These are phyloP conservation scores for Spencermartinsiella europaea DNA, from an alignment of 805 yeast species.

Conservation along the genomic window DNA sequence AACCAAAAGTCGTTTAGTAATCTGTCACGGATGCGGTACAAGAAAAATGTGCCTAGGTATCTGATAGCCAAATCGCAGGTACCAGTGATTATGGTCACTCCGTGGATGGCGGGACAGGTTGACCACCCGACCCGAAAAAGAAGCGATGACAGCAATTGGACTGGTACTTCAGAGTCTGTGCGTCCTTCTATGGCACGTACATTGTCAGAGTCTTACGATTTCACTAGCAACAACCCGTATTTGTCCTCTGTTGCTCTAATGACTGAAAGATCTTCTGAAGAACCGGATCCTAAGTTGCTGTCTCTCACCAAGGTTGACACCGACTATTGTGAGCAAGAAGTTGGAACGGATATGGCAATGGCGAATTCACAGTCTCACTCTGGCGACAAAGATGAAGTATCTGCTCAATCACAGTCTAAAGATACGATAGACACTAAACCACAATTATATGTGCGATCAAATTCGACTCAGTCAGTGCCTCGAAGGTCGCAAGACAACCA, in stretches of 20 bases:
- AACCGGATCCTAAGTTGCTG: neutral
- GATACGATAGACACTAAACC: too few relatives aligned
- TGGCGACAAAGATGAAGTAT: too few relatives aligned
- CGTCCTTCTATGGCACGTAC: neutral
- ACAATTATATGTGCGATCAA: too few relatives aligned
- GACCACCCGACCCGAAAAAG: neutral
- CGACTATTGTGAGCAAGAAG: neutral
- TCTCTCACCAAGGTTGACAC: neutral
- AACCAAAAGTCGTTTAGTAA: constrained; percentile 40
- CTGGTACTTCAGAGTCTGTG: neutral
- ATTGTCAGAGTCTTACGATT: neutral
- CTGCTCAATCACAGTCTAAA: too few relatives aligned
- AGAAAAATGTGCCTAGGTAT: constrained; percentile 49
- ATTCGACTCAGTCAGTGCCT: too few relatives aligned
- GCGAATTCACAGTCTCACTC: too few relatives aligned
- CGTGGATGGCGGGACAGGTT: constrained; percentile 3
- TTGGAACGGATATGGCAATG: neutral
- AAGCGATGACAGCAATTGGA: neutral
- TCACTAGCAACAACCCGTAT: neutral
- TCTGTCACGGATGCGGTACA: constrained; percentile 55
- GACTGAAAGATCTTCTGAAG: neutral
- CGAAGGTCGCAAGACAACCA: neutral
- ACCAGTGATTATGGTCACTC: constrained; percentile 63
- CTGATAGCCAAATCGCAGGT: constrained; percentile 58
- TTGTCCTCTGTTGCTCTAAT: neutral